Percentiles rank a stretch among this genome's conserved stretches.
These are phyloP conservation scores for Termitomyces sp. DNA, from an alignment of 768 basidiomycete species.

Conservation along the genomic window DNA sequence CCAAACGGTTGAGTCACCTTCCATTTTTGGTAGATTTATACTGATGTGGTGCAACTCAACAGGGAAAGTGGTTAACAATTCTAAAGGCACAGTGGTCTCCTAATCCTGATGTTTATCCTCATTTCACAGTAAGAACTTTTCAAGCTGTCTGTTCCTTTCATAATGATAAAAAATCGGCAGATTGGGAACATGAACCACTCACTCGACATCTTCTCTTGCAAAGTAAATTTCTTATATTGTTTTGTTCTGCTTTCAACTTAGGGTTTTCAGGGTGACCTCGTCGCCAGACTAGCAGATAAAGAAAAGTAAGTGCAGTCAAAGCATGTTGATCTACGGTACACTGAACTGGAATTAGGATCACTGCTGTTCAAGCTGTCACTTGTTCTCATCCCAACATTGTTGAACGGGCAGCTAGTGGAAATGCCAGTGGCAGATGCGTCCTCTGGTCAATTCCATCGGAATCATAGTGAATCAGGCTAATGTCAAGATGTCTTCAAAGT, in stretches of 20 bases:
- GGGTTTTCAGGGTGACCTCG: constrained; percentile 52
- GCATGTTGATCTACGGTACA: background rate
- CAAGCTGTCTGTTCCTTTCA: background rate
- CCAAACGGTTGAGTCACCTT: constrained; percentile 54
- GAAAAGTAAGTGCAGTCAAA: constrained; percentile 32
- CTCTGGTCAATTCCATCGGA: constrained; percentile 63
- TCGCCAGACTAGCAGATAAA: constrained; percentile 57
- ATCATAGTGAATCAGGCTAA: constrained; percentile 1
- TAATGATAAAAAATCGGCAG: constrained; percentile 25
- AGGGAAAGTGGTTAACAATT: constrained; percentile 83
- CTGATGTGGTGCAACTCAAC: background rate
- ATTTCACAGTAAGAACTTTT: constrained; percentile 62
- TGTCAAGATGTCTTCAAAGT: background rate
- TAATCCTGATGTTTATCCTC: constrained; percentile 76
- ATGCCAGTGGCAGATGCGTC: constrained; percentile 73
- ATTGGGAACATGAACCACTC: constrained; percentile 79
- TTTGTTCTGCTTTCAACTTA: background rate
- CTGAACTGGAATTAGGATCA: constrained; percentile 40
- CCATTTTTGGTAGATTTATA: background rate
- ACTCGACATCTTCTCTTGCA: constrained; percentile 67
- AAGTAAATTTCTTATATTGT: constrained; percentile 33
- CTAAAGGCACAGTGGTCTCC: constrained; percentile 73
- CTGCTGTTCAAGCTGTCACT: constrained; percentile 87
- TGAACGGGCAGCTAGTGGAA: constrained; percentile 72
- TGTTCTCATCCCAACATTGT: constrained; percentile 75